Base-by-base conservation (phyloP, 2,329 filamentous ascomycete genomes). In the Canariomyces notabilis region DNA sequence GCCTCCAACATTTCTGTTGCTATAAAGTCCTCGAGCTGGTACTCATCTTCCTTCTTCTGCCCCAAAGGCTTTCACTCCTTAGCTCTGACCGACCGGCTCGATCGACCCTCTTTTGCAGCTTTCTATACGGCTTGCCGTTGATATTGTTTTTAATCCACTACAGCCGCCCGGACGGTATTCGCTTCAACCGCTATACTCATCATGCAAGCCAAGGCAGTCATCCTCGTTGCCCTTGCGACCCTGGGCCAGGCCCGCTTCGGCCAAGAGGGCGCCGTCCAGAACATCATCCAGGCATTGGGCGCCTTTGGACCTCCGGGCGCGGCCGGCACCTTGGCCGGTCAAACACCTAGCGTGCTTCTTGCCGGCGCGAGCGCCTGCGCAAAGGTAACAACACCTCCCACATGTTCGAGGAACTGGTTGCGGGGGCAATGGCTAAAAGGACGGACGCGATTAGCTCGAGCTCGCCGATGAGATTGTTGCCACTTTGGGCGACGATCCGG, bases 311-410 rank as follows among this genome's bases (percentile, higher is more conserved):
- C 67, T 33, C 69, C 80, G 2, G 83, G 82, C 35, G 73, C 74
- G 53, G 82, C 83, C 38, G 74, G 73, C 32, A 85, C 81, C 36
- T 75, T 87, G 46, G 77, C 80, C 34, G 82, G 82, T 43, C 67
- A 67, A 14, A 76, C 82, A 22, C 77, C 83, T 37, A 70, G 75
- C 29, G 76, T 80, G 47, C 74, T 87, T 7, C 72, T 87, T 16
- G 83, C 74, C 20, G 82, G 71, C 34, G 77, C 82, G 50, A 79
- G 82, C 64, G 77, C 83, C 29, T 87, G 83, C 57, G 79, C 69
- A 52, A 85, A 83, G 68, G 73, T 75, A 64, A 33, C 14, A 4
- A 6, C 19, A 48, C 43, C 16, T 14, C 42, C n/a, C n/a, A n/a
- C n/a, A n/a, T n/a, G n/a, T n/a, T n/a, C n/a, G n/a, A n/a, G n/a